Percentiles rank a stretch among this genome's conserved stretches.
Conservation (phyloP, 176 grass and related monocot genomes). For the Eragrostis nindensis region DNA sequence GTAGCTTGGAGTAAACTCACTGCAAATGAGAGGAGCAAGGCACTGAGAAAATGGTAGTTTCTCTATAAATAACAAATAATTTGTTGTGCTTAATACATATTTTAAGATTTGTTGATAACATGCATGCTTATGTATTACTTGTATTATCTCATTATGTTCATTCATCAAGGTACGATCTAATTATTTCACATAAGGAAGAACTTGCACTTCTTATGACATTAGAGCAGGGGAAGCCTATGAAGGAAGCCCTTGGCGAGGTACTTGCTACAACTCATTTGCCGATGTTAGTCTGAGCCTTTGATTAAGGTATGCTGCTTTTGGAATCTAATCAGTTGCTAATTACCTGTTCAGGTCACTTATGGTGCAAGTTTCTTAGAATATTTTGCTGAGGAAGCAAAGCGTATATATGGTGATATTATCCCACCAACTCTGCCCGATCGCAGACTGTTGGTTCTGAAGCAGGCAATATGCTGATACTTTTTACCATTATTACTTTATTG, state of each 20-base stretch:
- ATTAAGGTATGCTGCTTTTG: slow-evolving; percentile 3
- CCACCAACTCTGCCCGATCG: slow-evolving; percentile 74
- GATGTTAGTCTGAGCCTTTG: slow-evolving; percentile 29
- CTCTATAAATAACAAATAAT: slow-evolving; percentile 5
- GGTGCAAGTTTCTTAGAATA: slow-evolving; percentile 93
- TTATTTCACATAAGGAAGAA: slow-evolving; percentile 95
- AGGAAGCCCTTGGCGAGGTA: slow-evolving; percentile 97
- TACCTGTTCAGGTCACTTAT: slow-evolving; percentile 73
- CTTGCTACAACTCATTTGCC: slow-evolving; percentile 27
- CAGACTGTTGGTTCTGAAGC: slow-evolving; percentile 87
- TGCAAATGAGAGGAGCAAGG: slow-evolving; percentile 86
- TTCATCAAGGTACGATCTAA: slow-evolving; percentile 84
- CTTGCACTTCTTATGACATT: slow-evolving; percentile 92
- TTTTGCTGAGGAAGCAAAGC: slow-evolving; percentile 96
- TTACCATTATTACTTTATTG: slow-evolving; percentile 24
- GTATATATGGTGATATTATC: slow-evolving; percentile 95
- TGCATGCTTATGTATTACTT: too few relatives aligned
- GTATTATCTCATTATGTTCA: slow-evolving; percentile 38
- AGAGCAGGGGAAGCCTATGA: slow-evolving; percentile 94
- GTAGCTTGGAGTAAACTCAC: slow-evolving; percentile 98
- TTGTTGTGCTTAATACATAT: slow-evolving; percentile 10
- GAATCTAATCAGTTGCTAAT: slow-evolving; percentile 32
- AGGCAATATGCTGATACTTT: slow-evolving; percentile 51
- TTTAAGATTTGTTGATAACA: slow-evolving; percentile 13
- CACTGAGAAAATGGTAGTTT: slow-evolving; percentile 90